These are phyloP conservation scores for Chlorella sp. DNA, from an alignment of 139 green algal species.

Conservation along the genomic window DNA sequence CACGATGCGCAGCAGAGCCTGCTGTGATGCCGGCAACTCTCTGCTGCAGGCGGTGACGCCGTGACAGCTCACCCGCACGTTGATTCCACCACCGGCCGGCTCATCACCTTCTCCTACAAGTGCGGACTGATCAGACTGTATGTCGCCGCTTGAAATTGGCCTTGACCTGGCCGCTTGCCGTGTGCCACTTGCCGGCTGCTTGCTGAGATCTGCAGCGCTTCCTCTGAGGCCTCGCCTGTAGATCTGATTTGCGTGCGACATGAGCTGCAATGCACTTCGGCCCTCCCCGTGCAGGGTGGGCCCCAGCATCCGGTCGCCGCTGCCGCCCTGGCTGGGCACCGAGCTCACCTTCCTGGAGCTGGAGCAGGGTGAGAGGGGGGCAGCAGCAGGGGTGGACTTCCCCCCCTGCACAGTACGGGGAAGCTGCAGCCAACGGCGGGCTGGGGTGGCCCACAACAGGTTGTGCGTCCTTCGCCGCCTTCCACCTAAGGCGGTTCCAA, in stretches of 20 bases:
- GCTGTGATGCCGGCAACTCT: too few species aligned
- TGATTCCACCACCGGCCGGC: conserved; percentile 21
- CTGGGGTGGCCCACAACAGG: background rate
- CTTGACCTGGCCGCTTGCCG: background rate
- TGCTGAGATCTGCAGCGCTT: too few species aligned
- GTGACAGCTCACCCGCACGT: conserved; percentile 57
- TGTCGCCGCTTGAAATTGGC: background rate
- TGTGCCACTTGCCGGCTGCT: too few species aligned
- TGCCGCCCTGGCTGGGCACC: conserved; percentile 20
- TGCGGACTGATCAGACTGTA: background rate
- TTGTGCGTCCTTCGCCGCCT: too few species aligned
- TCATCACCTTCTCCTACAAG: conserved; percentile 48
- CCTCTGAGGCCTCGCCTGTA: too few species aligned
- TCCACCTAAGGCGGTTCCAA: too few species aligned
- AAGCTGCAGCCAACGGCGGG: too few species aligned
- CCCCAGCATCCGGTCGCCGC: conserved; percentile 4
- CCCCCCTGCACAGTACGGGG: background rate
- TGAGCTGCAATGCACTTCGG: too few species aligned
- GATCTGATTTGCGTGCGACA: too few species aligned
- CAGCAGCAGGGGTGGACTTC: too few species aligned
- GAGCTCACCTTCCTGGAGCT: conserved; percentile 58
- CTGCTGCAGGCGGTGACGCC: conserved; percentile 46
- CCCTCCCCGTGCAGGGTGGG: background rate
- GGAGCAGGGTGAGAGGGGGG: background rate
- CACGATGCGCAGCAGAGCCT: too few species aligned